Conservation (phyloP, 805 yeast genomes). For the Suhomyces prunicola region DNA sequence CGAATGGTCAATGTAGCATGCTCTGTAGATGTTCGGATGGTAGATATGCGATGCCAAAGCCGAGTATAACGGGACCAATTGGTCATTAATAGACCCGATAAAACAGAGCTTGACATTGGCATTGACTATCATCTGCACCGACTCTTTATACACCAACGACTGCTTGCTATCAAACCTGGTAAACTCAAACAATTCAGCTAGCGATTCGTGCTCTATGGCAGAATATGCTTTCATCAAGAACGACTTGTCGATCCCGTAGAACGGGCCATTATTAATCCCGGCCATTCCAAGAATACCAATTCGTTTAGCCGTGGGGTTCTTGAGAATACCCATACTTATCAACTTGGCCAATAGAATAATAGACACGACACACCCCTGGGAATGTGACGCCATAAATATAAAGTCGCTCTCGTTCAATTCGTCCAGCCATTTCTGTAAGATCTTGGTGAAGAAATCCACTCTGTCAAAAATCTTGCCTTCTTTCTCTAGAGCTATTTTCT, state of each 20-base stretch:
- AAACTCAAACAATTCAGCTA: conserved; percentile 83
- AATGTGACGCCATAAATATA: conserved; percentile 89
- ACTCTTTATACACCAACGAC: conserved; percentile 65
- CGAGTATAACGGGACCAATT: conserved; percentile 87
- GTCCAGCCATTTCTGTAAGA: conserved; percentile 65
- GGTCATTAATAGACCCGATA: conserved; percentile 91
- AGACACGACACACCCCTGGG: conserved; percentile 94
- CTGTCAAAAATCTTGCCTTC: conserved; percentile 90
- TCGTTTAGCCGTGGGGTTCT: conserved; percentile 39
- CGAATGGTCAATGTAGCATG: conserved; percentile 82
- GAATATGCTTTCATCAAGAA: conserved; percentile 84
- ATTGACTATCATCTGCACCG: conserved; percentile 60
- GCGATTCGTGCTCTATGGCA: conserved; percentile 82
- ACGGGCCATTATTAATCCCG: conserved; percentile 92
- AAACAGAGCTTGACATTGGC: conserved; percentile 75
- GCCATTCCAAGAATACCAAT: conserved; percentile 91
- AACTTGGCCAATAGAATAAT: conserved; percentile 72
- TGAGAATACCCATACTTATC: conserved; percentile 51
- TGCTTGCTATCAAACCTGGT: conserved; percentile 73
- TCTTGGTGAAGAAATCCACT: conserved; percentile 73
- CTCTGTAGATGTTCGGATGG: conserved; percentile 88
- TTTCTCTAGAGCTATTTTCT: conserved; percentile 88
- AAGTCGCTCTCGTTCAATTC: conserved; percentile 68
- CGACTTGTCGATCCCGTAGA: conserved; percentile 83
- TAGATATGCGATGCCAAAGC: conserved; percentile 75